Evolutionary conservation across 1,284 basidiomycete species (phyloP).

Genomic region (Cystobasidium slooffiae): DNA sequence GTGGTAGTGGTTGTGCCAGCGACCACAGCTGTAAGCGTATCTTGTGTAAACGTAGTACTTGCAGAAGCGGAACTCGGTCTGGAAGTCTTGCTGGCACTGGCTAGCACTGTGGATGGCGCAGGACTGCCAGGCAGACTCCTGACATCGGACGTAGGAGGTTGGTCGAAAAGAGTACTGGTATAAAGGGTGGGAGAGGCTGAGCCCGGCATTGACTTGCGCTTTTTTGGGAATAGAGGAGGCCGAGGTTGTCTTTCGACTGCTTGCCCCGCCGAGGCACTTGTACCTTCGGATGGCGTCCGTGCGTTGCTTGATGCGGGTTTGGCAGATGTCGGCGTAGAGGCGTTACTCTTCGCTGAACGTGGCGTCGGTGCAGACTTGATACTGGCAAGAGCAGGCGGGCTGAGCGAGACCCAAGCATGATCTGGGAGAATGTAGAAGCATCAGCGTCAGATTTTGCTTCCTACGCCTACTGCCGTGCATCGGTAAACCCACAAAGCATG

Average conservation of each 20-base stretch:
- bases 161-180: not conserved
- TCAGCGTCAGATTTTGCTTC: not conserved
- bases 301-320: no score
- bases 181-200: not conserved
- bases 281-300: no score
- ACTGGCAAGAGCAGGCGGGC: not conserved
- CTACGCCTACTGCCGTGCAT: not conserved
- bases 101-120: not conserved
- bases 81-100: not conserved
- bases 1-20: no score
- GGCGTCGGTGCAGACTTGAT: no score
- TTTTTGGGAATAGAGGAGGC: not conserved
- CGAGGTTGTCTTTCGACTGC: not conserved
- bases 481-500: constrained; percentile 71
- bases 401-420: constrained; percentile 9
- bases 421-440: not conserved
- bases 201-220: not conserved
- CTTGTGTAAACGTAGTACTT: no score
- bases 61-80: no score
- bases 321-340: no score
- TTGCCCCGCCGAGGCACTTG: not conserved
- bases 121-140: not conserved
- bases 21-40: no score
- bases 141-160: constrained; percentile 2
- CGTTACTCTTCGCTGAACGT: no score